Evolutionary conservation across 129 eudicot species (phyloP).

Genomic region (Smallanthus sonchifolius): DNA sequence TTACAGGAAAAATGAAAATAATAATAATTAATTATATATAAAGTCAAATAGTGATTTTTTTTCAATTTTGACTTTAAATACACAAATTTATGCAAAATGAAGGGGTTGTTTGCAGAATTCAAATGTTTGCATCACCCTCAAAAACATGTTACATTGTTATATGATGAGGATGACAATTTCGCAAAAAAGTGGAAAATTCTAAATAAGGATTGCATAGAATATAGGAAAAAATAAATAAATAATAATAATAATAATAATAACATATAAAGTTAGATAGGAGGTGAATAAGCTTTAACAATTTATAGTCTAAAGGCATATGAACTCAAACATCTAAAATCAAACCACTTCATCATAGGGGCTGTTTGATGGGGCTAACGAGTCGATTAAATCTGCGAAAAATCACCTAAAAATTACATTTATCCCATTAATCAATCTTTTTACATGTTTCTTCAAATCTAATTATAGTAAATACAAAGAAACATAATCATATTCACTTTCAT

Average conservation of each 20-base stretch:
- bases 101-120: background rate
- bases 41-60: background rate
- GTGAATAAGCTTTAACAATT: background rate
- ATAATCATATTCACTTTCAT: background rate
- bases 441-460: background rate
- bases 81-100: background rate
- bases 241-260: background rate
- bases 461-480: background rate
- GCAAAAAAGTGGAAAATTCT: background rate
- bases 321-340: background rate
- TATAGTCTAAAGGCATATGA: background rate
- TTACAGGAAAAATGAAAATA: background rate
- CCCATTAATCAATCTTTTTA: background rate
- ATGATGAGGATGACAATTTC: background rate
- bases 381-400: background rate
- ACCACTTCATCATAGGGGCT: background rate
- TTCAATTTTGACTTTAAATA: conserved; percentile 9
- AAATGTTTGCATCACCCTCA: background rate
- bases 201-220: background rate
- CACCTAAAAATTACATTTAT: background rate
- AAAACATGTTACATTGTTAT: background rate
- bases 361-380: background rate
- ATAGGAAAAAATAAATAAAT: no score
- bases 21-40: no score
- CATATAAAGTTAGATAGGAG: background rate